These are phyloP conservation scores for Russula foetens DNA, from an alignment of 768 basidiomycete genomes.

Conservation along the genomic window DNA sequence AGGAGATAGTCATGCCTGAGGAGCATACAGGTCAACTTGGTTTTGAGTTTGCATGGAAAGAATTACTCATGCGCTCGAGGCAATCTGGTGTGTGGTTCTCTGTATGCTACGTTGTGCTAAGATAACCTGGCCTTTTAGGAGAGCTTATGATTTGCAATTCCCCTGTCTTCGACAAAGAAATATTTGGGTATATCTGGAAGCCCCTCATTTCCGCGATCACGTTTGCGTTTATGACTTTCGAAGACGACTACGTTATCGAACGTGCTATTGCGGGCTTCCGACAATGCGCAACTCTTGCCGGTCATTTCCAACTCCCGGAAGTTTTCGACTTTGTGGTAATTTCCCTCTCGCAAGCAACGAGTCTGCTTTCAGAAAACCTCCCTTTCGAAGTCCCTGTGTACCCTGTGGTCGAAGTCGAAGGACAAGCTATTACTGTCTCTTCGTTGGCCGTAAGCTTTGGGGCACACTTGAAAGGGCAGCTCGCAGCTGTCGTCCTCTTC, in stretches of 20 bases:
- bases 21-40: slow-evolving; percentile 95
- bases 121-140: slow-evolving; percentile 31
- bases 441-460: slow-evolving; percentile 90
- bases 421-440: slow-evolving; percentile 84
- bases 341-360: slow-evolving; percentile 88
- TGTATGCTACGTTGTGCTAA: not conserved
- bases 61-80: slow-evolving; percentile 73
- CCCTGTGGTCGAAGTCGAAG: slow-evolving; percentile 85
- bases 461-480: slow-evolving; percentile 88
- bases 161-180: slow-evolving; percentile 73
- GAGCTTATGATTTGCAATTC: slow-evolving; percentile 74
- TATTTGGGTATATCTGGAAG: slow-evolving; percentile 94
- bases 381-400: slow-evolving; percentile 71
- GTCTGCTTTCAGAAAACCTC: slow-evolving; percentile 67
- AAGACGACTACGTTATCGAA: slow-evolving; percentile 95
- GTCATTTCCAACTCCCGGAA: slow-evolving; percentile 82
- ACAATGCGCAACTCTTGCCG: slow-evolving; percentile 90
- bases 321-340: slow-evolving; percentile 96
- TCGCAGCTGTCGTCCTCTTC: slow-evolving; percentile 95
- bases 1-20: slow-evolving; percentile 95
- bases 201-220: slow-evolving; percentile 91
- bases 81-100: slow-evolving; percentile 52
- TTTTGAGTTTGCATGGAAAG: slow-evolving; percentile 99
- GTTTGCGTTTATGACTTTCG: slow-evolving; percentile 91
- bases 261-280: slow-evolving; percentile 92